Evolutionary conservation across 192 early-diverging fungal genomes (phyloP).

Genomic region (Geranomyces michiganensis): DNA sequence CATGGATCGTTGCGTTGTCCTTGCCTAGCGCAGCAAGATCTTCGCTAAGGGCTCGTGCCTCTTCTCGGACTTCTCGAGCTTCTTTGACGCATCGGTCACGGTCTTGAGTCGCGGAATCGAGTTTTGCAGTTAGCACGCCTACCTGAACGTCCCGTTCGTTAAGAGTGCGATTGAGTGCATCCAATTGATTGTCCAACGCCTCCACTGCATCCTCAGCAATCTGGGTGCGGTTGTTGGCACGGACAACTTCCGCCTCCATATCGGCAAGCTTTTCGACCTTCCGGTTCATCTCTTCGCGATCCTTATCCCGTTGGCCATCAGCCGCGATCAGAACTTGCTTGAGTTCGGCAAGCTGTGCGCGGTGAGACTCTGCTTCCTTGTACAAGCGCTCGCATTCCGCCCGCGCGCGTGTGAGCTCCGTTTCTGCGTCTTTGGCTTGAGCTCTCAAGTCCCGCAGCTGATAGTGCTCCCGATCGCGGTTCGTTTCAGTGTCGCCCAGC

Average conservation of each 20-base stretch:
- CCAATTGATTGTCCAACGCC: constrained; percentile 34
- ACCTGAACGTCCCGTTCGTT: constrained; percentile 46
- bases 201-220: constrained; percentile 33
- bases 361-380: constrained; percentile 13
- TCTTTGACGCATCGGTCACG: constrained; percentile 9
- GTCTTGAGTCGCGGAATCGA: constrained; percentile 8
- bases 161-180: constrained; percentile 37
- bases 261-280: constrained; percentile 41
- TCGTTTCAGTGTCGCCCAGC: constrained; percentile 26
- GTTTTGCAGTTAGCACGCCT: constrained; percentile 8
- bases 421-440: constrained; percentile 31
- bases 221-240: constrained; percentile 5
- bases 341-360: constrained; percentile 35
- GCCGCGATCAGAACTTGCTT: constrained; percentile 38
- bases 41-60: constrained; percentile 31
- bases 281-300: constrained; percentile 40
- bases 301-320: constrained; percentile 48
- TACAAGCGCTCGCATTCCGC: constrained; percentile 21
- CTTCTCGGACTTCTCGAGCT: constrained; percentile 19
- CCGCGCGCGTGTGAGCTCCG: constrained; percentile 4
- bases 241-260: constrained; percentile 30
- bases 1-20: constrained; percentile 53
- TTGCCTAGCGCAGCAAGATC: constrained; percentile 51
- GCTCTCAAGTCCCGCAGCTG: constrained; percentile 36
- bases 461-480: constrained; percentile 26